Conservation (phyloP, 768 basidiomycete genomes). For the Cystobasidium tubakii region DNA sequence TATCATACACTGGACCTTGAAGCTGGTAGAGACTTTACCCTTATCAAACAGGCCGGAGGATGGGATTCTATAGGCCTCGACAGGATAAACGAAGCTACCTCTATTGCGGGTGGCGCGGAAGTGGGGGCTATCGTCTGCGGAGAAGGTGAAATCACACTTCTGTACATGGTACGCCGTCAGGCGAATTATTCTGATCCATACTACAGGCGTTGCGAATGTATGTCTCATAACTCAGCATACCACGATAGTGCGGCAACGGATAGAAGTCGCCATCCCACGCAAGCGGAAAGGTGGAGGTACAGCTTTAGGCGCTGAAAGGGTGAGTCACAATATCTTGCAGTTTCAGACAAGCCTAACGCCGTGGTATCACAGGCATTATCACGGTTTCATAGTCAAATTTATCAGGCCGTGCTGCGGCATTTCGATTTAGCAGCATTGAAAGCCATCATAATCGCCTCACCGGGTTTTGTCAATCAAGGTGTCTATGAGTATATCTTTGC, state of each 20-base stretch:
- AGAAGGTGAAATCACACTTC: slow-evolving; percentile 58
- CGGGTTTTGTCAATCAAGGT: slow-evolving; percentile 88
- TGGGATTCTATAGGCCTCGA: slow-evolving; percentile 87
- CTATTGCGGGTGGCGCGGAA: slow-evolving; percentile 92
- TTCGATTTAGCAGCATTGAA: slow-evolving; percentile 77
- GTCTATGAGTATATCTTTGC: slow-evolving; percentile 75
- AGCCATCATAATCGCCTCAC: slow-evolving; percentile 91
- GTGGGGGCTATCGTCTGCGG: slow-evolving; percentile 93
- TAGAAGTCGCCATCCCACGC: slow-evolving; percentile 80
- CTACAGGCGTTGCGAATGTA: slow-evolving; percentile 72
- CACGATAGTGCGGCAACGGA: slow-evolving; percentile 84
- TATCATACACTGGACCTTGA: slow-evolving; percentile 93
- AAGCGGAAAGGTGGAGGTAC: slow-evolving; percentile 76
- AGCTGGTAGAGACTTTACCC: slow-evolving; percentile 77
- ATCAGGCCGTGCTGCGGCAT: slow-evolving; percentile 78
- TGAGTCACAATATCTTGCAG: slow-evolving; percentile 43
- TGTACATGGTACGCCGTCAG: background rate
- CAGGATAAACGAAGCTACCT: slow-evolving; percentile 76
- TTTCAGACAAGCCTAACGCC: too few relatives aligned
- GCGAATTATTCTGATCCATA: background rate
- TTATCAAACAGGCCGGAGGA: slow-evolving; percentile 69
- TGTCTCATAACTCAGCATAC: slow-evolving; percentile 94
- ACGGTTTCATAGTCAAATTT: slow-evolving; percentile 77
- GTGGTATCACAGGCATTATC: background rate
- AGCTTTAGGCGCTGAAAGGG: slow-evolving; percentile 80